A percentile compares a stretch with the other conserved stretches of the same genome.
Evolutionary conservation across 345 rosid species (phyloP).

Genomic region (Erucastrum elatum): DNA sequence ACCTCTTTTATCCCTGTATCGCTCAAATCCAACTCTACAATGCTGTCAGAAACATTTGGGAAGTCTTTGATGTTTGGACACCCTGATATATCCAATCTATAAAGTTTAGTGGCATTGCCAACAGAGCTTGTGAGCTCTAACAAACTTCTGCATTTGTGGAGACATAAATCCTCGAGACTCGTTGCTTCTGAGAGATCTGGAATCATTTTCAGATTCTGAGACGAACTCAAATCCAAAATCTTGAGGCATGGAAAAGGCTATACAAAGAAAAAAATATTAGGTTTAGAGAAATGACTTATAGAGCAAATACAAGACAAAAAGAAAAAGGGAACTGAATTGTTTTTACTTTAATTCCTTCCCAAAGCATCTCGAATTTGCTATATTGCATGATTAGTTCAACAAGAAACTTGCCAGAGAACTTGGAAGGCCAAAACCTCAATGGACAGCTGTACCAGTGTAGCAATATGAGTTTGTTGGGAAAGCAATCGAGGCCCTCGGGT

Average conservation of each 20-base stretch:
- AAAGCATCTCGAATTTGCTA: constrained; percentile 24
- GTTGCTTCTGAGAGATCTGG: neutral
- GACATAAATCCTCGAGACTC: neutral
- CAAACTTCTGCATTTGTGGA: neutral
- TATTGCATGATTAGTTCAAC: neutral
- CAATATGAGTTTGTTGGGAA: neutral
- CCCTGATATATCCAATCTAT: neutral
- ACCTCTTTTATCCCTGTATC: neutral
- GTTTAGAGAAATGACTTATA: neutral
- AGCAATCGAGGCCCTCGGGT: neutral
- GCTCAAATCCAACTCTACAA: neutral
- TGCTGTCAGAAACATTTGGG: constrained; percentile 20
- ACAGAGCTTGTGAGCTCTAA: constrained; percentile 8
- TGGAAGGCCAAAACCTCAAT: constrained; percentile 7
- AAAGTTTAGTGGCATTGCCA: constrained; percentile 16
- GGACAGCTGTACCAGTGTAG: neutral
- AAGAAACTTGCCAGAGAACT: constrained; percentile 4
- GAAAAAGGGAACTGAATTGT: neutral
- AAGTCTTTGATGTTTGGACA: constrained; percentile 20
- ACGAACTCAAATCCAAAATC: neutral
- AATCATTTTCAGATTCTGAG: neutral
- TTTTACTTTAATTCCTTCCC: constrained; percentile 29
- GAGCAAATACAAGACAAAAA: neutral
- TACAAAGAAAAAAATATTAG: neutral
- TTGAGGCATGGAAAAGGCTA: neutral